Base-by-base conservation (phyloP, 2,329 filamentous ascomycete species). In the Nannizziopsis barbatae region DNA sequence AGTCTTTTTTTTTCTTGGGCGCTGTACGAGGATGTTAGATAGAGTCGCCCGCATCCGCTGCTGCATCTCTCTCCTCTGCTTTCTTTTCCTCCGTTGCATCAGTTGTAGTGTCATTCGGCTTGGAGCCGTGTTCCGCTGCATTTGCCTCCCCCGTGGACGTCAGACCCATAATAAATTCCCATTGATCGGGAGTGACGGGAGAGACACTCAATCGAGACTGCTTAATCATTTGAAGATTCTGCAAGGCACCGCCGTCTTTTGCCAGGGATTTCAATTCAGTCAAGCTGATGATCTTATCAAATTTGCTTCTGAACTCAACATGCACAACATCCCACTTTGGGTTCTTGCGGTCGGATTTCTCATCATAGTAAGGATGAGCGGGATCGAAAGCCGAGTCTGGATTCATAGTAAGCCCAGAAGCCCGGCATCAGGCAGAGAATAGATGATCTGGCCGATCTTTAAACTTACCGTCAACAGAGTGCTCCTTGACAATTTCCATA, bases 291-390 rank as follows among this genome's bases (percentile, higher is more conserved):
- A 80, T 76, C 11, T 79, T 73, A 1, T 73, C 71, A 57, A 96
- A 88, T 66, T 95, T 95, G 62, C 80, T 81, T 50, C 84, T 80
- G 63, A 94, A 95, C 58, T 82, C 76, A 42, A 96, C 90, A 52
- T 93, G 84, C 1, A 96, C 92, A 14, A 92, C 77, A 46, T 81
- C 86, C 92, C 92, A 98, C 58, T 81, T 86, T 0, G 83, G 84
- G 44, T 81, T 77, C 1, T 77, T 72, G 47, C 76, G 71, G 55
- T 77, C 80, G 1, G 84, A 86, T 46, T 83, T 83, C 1, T 81
- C 68, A 60, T 96, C 92, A 63, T 88, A 93, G 67, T 95, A 95
- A 0, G 87, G 83, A 48, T 82, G 77, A 41, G 75, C 72, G 12
- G 78, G 71, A 56, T 92, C 79, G 51, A 85, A 84, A 2, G 84